Base-by-base conservation (phyloP, 2,329 filamentous ascomycete genomes). In the Xylaria sp. region DNA sequence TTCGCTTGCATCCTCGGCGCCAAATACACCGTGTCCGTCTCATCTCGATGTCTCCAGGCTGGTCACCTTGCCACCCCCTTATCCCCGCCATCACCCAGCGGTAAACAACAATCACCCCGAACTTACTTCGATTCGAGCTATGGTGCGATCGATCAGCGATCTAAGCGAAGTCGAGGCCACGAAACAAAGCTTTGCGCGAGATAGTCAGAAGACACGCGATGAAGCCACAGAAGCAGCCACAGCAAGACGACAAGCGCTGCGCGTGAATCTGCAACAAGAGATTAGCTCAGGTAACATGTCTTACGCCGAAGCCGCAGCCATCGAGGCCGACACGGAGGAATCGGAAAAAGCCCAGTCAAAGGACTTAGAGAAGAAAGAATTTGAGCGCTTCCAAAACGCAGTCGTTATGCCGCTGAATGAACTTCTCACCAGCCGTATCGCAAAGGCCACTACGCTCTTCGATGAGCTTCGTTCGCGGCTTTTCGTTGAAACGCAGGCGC, bases 61-160 rank as follows among this genome's bases (percentile, higher is more conserved):
- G 1, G 92, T 99, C 4, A 98, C 96, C 0, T 85, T 99, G 37
- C 96, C 96, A 9, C 96, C 96, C 1, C 93, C 96, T 1, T 98
- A 97, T 79, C 96, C 96, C 1, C 91, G 95, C 8, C 95, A 98
- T 77, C 92, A 98, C 75, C 96, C 96, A 9, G 96, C 96, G 0
- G 93, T 98, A 18, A 98, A 97, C 79, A 99, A 98, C 77, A 97
- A 89, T 74, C 96, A 99, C 77, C 96, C 96, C 0, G 92, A 97
- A 72, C 86, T 99, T n/a, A 87, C 91, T 0, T 86, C 89, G 1
- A 94, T 93, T 56, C 90, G 96, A 59, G 89, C 86, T 2, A 87
- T 90, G 0, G 92, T 98, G 23, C 89, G 94, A 15, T 85, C 87
- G 1, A 82, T 97, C 50, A 92, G 90, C 62, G 90, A 96, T 74